A percentile compares a stretch with the other conserved stretches of the same genome.
Evolutionary conservation across 2,329 filamentous ascomycete genomes (phyloP).

Genomic region (Epichloe typhina): DNA sequence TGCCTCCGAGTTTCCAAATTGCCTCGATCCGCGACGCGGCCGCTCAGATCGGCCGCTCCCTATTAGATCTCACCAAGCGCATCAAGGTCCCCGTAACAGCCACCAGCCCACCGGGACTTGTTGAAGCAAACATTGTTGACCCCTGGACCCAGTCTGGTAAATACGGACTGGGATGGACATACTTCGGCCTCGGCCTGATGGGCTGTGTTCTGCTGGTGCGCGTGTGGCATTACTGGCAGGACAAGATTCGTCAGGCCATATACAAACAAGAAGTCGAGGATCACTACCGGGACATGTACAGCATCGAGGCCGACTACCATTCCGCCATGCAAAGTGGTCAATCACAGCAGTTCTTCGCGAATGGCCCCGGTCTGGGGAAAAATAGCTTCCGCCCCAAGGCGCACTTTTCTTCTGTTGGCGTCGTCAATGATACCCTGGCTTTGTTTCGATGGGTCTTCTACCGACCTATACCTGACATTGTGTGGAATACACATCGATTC

Average conservation of each 20-base stretch:
- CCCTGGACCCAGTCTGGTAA: slow-evolving; percentile 74
- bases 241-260: slow-evolving; percentile 80
- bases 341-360: slow-evolving; percentile 62
- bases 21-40: slow-evolving; percentile 17
- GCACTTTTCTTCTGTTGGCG: slow-evolving; percentile 60
- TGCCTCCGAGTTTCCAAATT: slow-evolving; percentile 25
- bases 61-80: slow-evolving; percentile 34
- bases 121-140: slow-evolving; percentile 54
- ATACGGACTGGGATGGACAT: slow-evolving; percentile 79
- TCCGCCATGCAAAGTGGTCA: slow-evolving; percentile 34
- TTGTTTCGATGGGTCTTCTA: slow-evolving; percentile 83
- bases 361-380: slow-evolving; percentile 43
- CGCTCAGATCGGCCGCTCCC: slow-evolving; percentile 19
- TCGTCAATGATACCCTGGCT: slow-evolving; percentile 69
- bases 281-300: slow-evolving; percentile 43
- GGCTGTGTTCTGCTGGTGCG: slow-evolving; percentile 54
- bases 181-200: slow-evolving; percentile 66
- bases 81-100: slow-evolving; percentile 48
- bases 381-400: slow-evolving; percentile 49
- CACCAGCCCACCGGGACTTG: slow-evolving; percentile 45
- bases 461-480: slow-evolving; percentile 64
- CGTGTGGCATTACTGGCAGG: slow-evolving; percentile 81
- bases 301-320: slow-evolving; percentile 33
- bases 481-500: slow-evolving; percentile 52
- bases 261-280: slow-evolving; percentile 71